Evolutionary conservation across 1,284 basidiomycete species (phyloP).

Genomic region (Somion occarium): DNA sequence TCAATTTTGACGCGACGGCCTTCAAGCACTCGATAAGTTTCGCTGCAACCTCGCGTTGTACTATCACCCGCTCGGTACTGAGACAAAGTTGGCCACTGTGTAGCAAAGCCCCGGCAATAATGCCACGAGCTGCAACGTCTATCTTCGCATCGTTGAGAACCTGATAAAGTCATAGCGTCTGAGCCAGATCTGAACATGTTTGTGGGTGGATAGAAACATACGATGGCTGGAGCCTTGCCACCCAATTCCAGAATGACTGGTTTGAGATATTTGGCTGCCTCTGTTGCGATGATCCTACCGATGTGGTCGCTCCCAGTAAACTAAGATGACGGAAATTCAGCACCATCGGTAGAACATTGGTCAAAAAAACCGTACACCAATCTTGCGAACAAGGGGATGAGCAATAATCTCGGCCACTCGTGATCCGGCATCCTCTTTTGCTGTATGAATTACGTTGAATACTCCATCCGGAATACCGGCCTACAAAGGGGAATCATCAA

Average conservation of each 20-base stretch:
- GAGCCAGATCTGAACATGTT: not conserved
- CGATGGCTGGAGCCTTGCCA: conserved; percentile 69
- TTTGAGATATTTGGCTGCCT: conserved; percentile 71
- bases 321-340: conserved; percentile 30
- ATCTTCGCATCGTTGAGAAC: conserved; percentile 60
- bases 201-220: conserved; percentile 25
- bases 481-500: conserved; percentile 8
- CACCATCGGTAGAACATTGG: too few species aligned
- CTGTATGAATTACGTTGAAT: conserved; percentile 20
- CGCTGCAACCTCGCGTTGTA: conserved; percentile 39
- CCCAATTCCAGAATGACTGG: conserved; percentile 71
- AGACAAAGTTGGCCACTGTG: conserved; percentile 68
- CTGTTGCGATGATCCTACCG: conserved; percentile 66
- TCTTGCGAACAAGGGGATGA: conserved; percentile 22
- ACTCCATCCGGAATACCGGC: conserved; percentile 24
- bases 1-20: conserved; percentile 24
- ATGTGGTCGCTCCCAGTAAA: conserved; percentile 72
- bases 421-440: conserved; percentile 17
- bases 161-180: conserved; percentile 19
- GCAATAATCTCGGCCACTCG: conserved; percentile 22
- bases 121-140: conserved; percentile 44
- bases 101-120: conserved; percentile 52
- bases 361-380: conserved; percentile 17
- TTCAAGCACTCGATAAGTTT: conserved; percentile 33
- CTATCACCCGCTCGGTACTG: conserved; percentile 63